Base-by-base conservation (phyloP, 2,329 filamentous ascomycete species). In the Cladosporium cucumerinum region DNA sequence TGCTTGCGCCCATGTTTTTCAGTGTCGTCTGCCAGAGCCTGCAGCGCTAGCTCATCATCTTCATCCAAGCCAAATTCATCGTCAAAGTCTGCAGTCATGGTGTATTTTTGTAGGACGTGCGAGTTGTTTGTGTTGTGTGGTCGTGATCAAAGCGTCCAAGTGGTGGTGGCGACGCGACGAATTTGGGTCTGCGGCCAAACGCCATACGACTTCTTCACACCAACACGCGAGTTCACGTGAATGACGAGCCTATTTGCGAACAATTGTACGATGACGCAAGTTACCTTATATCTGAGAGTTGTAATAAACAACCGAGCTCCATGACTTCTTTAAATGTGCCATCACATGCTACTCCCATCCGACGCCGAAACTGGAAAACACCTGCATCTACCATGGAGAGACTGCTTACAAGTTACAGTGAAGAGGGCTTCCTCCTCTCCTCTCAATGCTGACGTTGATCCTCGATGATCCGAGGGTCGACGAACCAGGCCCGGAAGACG, bases 21-120 rank as follows among this genome's bases (percentile, higher is more conserved):
- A 23, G 48, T 30, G 16, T 36, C 21, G 21, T 52, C n/a, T 25
- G 59, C 59, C 7, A 54, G 5, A 28, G 51, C 51, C 16, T 60
- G 66, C 14, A 72, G 61, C 10, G 71, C 72, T 18, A 66, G 69
- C 54, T 73, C 72, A 18, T 72, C 70, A 10, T 63, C 67, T 1
- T 71, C 70, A 3, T 65, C 67, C 8, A 74, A 63, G 16, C 69
- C 71, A 28, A 72, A 74, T 10, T 73, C 72, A 43, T 72, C 69
- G 39, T 70, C 69, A 14, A 65, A 64, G 16, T 57, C 32, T 36
- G 54, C 10, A 18, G 21, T 61, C 52, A 32, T 61, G 10, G 16
- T 11, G 8, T n/a, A 21, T 32, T 6, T 46, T 11, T 46, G 7
- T 8, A 5, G n/a, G 39, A 10, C 7, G 3, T 46, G n/a, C n/a